Evolutionary conservation across 805 yeast species (phyloP), one percentile per base, ranked within the genome.

Genomic region (Dipodascopsis tothii): DNA sequence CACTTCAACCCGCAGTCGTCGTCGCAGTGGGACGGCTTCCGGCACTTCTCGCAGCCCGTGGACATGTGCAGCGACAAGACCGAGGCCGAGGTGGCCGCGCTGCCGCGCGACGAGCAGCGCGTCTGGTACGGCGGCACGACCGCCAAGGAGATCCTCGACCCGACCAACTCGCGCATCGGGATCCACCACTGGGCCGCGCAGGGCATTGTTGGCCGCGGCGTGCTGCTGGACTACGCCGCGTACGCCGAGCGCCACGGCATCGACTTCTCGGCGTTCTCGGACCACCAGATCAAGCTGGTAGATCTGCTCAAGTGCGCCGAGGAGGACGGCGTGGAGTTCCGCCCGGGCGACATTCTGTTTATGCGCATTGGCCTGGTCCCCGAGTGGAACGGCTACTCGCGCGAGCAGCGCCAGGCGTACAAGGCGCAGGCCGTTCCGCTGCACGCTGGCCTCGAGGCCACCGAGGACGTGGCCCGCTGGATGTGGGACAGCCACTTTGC

Each of bases 401-500:
- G 36, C 5, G 52, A 44, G 9, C 37, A 46, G 45, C 44, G 40
- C 21, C 39, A 41, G 18, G 48, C 46, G 27, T 56, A 58, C 52
- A 47, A 47, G 22, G 30, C 22, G 21, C 39, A 39, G 5, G 19
- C 22, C 4, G 39, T 37, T 25, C 50, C 43, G 5, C n/a, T 7
- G 19, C 40, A 39, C 35, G 51, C 54, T 11, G 63, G 63, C 1
- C 42, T 60, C 17, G 52, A 49, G 11, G 50, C 52, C 14, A 38
- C 55, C n/a, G 57, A 52, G 20, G 63, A 59, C 17, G 40, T 53
- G 34, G 40, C 53, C 36, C 30, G 45, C 20, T 59, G 48, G 43
- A 39, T 60, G 23, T 59, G 61, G 60, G 53, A 59, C 37, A 48
- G 50, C 21, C 61, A 60, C 40, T 60, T 60, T 41, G 28, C 51